A percentile compares a stretch with the other conserved stretches of the same genome.
Evolutionary conservation across 2,329 filamentous ascomycete genomes (phyloP).

Genomic region (Colletotrichum zoysiae): DNA sequence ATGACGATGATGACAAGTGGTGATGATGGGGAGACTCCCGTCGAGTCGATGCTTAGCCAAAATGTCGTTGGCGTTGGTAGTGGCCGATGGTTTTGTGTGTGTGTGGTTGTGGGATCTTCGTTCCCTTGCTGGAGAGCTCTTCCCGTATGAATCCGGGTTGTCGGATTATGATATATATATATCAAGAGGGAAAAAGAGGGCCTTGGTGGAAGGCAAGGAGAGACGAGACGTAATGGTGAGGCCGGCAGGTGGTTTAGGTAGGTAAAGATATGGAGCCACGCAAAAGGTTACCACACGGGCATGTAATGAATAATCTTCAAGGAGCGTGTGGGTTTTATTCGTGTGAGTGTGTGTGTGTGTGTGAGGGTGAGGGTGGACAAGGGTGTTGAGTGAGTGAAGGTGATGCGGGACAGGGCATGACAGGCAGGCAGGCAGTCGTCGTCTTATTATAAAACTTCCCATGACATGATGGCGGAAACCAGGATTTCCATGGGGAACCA

Average conservation of each 20-base stretch:
- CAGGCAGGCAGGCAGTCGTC: conserved; percentile 32
- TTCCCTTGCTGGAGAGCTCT: background rate
- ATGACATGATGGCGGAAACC: conserved; percentile 30
- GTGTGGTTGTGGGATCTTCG: background rate
- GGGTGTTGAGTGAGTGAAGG: conserved; percentile 27
- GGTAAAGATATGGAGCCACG: conserved; percentile 28
- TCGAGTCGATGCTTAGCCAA: conserved; percentile 10
- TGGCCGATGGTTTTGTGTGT: conserved; percentile 1
- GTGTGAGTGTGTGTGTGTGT: background rate
- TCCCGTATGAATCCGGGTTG: conserved; percentile 7
- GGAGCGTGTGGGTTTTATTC: conserved; percentile 18
- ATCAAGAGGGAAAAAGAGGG: background rate
- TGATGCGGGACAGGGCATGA: conserved; percentile 23
- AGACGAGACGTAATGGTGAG: conserved; percentile 19
- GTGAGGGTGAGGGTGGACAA: conserved; percentile 13
- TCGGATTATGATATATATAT: conserved; percentile 13
- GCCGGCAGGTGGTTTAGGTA: conserved; percentile 2
- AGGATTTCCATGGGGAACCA: conserved; percentile 28
- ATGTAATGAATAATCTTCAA: conserved; percentile 30
- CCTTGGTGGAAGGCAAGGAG: background rate
- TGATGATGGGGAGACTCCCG: background rate
- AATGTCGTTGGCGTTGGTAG: conserved; percentile 9
- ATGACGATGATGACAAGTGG: background rate
- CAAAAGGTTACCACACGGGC: conserved; percentile 26
- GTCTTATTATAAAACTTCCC: conserved; percentile 41